These are phyloP conservation scores for Przewalskia tangutica DNA, from an alignment of 257 asterid genomes.

Conservation along the genomic window DNA sequence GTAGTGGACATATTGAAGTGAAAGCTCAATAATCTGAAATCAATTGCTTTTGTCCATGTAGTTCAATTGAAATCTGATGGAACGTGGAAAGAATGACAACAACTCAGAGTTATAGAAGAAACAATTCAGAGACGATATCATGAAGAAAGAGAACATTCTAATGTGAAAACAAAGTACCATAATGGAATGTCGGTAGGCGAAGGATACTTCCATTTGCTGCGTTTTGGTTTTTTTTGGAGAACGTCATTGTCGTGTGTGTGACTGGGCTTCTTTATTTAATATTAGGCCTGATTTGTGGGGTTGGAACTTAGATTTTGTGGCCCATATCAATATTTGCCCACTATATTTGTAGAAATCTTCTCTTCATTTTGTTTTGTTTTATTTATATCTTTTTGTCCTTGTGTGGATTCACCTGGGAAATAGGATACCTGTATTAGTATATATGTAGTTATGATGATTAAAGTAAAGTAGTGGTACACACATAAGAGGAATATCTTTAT, in stretches of 20 bases:
- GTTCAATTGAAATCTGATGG: not conserved
- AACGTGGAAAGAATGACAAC: not conserved
- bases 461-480: not conserved
- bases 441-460: too few species aligned
- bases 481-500: not conserved
- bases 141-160: not conserved
- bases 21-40: not conserved
- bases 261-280: not conserved
- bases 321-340: not conserved
- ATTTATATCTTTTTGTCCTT: not conserved
- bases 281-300: not conserved
- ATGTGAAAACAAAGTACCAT: slow-evolving; percentile 1
- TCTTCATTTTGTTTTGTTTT: not conserved
- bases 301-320: not conserved
- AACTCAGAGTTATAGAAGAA: not conserved
- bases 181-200: slow-evolving; percentile 5
- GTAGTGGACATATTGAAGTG: not conserved
- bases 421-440: not conserved
- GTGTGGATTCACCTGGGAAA: not conserved
- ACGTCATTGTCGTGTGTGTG: not conserved
- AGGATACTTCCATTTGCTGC: not conserved
- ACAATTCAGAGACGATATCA: not conserved
- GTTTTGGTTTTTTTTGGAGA: not conserved
- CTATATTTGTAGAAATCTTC: not conserved
- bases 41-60: not conserved